Conservation (phyloP, 345 rosid species). For the Eucalyptus sp. region DNA sequence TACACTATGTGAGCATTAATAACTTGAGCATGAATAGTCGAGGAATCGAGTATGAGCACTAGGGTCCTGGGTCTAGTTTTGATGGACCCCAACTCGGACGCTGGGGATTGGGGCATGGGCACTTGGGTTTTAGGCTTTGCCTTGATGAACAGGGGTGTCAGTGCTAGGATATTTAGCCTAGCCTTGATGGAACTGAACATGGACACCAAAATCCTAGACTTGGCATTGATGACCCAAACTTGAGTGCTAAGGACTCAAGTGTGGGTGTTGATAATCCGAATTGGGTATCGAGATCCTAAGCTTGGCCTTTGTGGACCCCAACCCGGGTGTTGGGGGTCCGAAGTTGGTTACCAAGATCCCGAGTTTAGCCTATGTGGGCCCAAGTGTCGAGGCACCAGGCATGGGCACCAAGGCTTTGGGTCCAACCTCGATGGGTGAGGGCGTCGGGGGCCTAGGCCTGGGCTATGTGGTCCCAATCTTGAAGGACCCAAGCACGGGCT, state of each 20-base stretch:
- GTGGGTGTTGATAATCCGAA: background rate
- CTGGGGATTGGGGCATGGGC: rapidly evolving
- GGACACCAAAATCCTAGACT: rapidly evolving
- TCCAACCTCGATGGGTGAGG: background rate
- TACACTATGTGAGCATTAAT: no score
- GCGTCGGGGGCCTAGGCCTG: rapidly evolving
- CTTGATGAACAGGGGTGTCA: background rate
- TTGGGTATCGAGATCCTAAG: rapidly evolving
- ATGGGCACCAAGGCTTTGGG: background rate
- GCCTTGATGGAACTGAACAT: background rate
- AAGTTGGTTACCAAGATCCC: background rate
- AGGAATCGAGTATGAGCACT: background rate
- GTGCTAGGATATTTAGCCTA: background rate
- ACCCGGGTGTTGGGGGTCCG: background rate
- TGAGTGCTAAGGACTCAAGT: background rate
- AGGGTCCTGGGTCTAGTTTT: background rate
- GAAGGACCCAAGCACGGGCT: background rate
- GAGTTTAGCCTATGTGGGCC: background rate
- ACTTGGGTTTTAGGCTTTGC: background rate
- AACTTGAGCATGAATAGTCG: background rate
- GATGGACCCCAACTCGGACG: background rate
- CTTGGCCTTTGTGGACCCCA: background rate
- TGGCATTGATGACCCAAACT: background rate
- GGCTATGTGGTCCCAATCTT: background rate
- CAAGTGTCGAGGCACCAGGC: background rate